phyloP scores from a whole-genome alignment of 352 stramenopile species.

The Phytophthora ohioensis region DNA sequence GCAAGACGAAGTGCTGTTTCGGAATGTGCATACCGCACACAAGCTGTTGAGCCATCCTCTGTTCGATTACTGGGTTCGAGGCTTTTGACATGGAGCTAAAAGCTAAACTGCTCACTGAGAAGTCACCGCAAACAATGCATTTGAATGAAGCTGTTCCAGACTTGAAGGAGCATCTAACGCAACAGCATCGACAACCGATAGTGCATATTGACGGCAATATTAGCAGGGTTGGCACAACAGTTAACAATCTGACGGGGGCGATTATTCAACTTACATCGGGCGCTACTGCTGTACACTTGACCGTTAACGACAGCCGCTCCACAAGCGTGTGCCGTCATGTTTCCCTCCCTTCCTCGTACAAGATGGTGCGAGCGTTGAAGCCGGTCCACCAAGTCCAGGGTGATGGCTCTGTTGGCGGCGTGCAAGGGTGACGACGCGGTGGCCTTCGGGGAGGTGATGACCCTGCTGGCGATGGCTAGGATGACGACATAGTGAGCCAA shows the following conservation, averaged over 20 bases:
- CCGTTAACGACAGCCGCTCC: not conserved
- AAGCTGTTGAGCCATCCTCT: not conserved
- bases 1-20: not conserved
- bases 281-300: not conserved
- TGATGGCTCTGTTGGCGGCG: no score
- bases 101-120: not conserved
- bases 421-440: no score
- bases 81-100: not conserved
- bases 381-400: not conserved
- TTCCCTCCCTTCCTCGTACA: no score
- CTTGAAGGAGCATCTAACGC: not conserved
- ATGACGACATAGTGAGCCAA: no score
- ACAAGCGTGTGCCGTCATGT: no score
- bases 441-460: no score
- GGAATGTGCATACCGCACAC: not conserved
- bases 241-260: not conserved
- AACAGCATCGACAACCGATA: not conserved
- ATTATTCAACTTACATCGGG: not conserved
- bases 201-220: not conserved
- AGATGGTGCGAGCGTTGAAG: not conserved
- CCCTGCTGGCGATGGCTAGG: no score
- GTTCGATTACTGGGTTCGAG: not conserved
- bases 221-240: not conserved
- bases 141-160: not conserved
- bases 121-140: not conserved